phyloP scores from a whole-genome alignment of 164 flowering plant genomes.

The Vitis vinifera region DNA sequence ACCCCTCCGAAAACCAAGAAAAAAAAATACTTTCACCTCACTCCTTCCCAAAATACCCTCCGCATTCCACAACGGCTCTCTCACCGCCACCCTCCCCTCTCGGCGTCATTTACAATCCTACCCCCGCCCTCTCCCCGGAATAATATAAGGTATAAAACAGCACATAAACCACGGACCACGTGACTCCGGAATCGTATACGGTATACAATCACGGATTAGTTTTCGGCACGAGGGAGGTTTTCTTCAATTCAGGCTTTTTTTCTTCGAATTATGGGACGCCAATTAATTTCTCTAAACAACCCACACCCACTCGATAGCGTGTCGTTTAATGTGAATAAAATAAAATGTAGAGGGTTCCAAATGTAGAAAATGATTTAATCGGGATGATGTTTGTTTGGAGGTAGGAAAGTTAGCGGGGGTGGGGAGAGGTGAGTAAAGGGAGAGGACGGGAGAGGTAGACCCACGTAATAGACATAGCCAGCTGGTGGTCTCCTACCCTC shows the following conservation, averaged over 20 bases:
- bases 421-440: conserved; percentile 10
- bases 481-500: conserved; percentile 35
- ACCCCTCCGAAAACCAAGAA: too few species aligned
- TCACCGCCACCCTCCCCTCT: not conserved
- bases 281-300: too few species aligned
- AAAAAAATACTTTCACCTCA: conserved; percentile 30
- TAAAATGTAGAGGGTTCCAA: too few species aligned
- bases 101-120: conserved; percentile 5
- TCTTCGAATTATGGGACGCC: too few species aligned
- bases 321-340: too few species aligned
- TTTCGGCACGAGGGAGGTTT: conserved; percentile 7
- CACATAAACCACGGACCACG: conserved; percentile 19
- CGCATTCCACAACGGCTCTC: conserved; percentile 22
- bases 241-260: too few species aligned
- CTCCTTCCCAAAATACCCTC: conserved; percentile 48
- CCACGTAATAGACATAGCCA: conserved; percentile 31
- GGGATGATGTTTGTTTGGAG: conserved; percentile 5
- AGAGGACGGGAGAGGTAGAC: conserved; percentile 10
- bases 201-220: not conserved
- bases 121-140: conserved; percentile 1
- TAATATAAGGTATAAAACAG: conserved; percentile 10
- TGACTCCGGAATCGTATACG: conserved; percentile 19
- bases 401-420: conserved; percentile 3
- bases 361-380: not conserved
- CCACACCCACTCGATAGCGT: too few species aligned